Conservation (phyloP, 2,329 filamentous ascomycete species). For the Septoria linicola region DNA sequence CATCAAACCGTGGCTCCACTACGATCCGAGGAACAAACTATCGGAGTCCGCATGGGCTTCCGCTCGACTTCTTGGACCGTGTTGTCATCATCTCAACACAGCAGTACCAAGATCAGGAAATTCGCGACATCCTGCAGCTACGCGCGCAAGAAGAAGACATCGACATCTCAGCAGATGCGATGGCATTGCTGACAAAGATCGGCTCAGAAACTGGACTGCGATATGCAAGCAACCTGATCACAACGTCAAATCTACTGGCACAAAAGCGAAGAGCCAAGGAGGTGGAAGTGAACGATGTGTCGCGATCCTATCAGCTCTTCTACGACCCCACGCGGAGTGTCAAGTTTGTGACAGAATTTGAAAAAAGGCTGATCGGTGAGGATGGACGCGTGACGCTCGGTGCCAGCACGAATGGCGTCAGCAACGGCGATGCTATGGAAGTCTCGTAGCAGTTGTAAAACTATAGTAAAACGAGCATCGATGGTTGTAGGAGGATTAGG, state of each 20-base stretch:
- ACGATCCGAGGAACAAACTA: slow-evolving; percentile 93
- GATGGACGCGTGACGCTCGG: slow-evolving; percentile 74
- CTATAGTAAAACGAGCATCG: background rate
- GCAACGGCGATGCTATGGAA: slow-evolving; percentile 58
- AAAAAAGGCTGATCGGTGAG: slow-evolving; percentile 89
- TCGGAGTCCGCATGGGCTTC: slow-evolving; percentile 86
- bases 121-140: slow-evolving; percentile 88
- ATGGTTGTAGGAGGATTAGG: background rate
- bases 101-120: slow-evolving; percentile 76
- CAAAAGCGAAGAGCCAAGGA: slow-evolving; percentile 83
- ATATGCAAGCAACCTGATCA: slow-evolving; percentile 98
- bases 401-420: slow-evolving; percentile 43
- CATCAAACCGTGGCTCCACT: slow-evolving; percentile 89
- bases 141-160: slow-evolving; percentile 95
- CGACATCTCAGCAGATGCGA: slow-evolving; percentile 82
- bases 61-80: slow-evolving; percentile 92
- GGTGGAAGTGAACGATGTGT: slow-evolving; percentile 82
- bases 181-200: slow-evolving; percentile 93
- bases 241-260: slow-evolving; percentile 82
- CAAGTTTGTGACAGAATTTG: slow-evolving; percentile 84
- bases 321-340: slow-evolving; percentile 86
- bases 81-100: slow-evolving; percentile 96
- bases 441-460: slow-evolving; percentile 48
- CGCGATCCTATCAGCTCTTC: slow-evolving; percentile 90
- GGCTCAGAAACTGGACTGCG: slow-evolving; percentile 86